Base-by-base conservation (phyloP, 2,329 filamentous ascomycete genomes). In the Fusarium sp. region DNA sequence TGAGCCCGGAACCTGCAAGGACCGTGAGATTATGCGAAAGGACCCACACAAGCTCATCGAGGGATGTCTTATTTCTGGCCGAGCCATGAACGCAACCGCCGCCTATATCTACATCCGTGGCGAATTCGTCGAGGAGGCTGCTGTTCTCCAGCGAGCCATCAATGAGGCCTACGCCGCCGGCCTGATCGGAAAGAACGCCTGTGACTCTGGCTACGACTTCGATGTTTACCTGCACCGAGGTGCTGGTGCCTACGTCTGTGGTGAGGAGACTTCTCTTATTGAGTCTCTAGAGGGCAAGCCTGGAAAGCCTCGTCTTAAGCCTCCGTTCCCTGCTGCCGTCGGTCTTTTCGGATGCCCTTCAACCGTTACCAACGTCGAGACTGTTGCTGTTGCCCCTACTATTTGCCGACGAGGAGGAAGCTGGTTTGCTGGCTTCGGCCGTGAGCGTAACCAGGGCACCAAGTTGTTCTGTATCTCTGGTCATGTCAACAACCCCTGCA, bases 61-160 rank as follows among this genome's bases (percentile, higher is more conserved):
- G 86, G 96, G 96, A 82, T 99, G 96, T 84, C 88, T 99, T 73
- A 92, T 99, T 54, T 95, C 96, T 76, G 96, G 96, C 58, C 93
- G 96, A 81, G 95, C 96, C 81, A 99, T 99, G 96, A 99, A 99
- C 86, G 96, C 95, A 81, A 96, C 94, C 53, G 96, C 96, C 67
- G 96, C 96, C 76, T 99, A 99, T 86, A 99, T 99, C 82, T 99
- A 99, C 85, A 99, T 99, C 79, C 95, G 96, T 82, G 96, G 96
- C 81, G 96, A 99, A 85, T 99, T 99, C 84, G 94, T 97, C 82
- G 91, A 97, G 81, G 96, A 99, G 85, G 96, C 96, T 22, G 93
- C 94, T 50, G 91, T 98, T 30, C 89, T 99, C 63, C 95, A 99
- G 85, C 90, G 91, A 73, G 96, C 96, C 73, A 99, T 99, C 82